Percentiles rank a stretch among this genome's conserved stretches.
Evolutionary conservation across 2,329 filamentous ascomycete species (phyloP).

Genomic region (Alternaria sp.): DNA sequence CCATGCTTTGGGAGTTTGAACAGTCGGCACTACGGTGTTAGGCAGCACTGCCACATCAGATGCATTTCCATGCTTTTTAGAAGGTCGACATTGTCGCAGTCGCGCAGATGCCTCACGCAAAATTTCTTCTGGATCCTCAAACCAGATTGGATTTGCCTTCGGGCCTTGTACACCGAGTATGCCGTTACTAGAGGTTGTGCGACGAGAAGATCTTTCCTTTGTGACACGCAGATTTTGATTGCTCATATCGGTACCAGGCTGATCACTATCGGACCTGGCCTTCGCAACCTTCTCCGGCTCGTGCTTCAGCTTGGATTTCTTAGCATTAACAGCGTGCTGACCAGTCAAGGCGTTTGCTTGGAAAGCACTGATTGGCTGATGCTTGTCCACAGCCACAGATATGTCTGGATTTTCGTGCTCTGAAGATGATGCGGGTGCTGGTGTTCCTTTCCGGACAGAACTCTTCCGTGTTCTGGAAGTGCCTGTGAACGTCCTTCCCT

Average conservation of each 20-base stretch:
- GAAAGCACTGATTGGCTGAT: not conserved
- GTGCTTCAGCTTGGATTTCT: not conserved
- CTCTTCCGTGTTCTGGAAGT: not conserved
- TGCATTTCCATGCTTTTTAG: conserved; percentile 12
- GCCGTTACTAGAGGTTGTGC: conserved; percentile 7
- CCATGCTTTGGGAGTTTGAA: not conserved
- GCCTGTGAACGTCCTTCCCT: not conserved
- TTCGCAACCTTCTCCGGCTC: not conserved
- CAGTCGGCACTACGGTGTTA: not conserved
- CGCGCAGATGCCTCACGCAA: conserved; percentile 23
- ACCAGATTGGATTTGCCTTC: conserved; percentile 26
- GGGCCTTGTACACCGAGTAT: conserved; percentile 29
- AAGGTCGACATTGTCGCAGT: conserved; percentile 16
- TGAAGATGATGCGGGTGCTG: not conserved
- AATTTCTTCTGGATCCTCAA: conserved; percentile 35
- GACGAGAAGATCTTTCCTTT: conserved; percentile 1
- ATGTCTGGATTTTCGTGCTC: not conserved
- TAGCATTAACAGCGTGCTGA: not conserved
- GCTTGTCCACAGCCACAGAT: not conserved
- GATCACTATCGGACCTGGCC: not conserved
- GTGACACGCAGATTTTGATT: not conserved
- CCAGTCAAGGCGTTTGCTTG: not conserved
- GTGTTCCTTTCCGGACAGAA: not conserved
- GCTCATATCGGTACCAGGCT: not conserved
- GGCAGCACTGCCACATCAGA: not conserved